phyloP scores from a whole-genome alignment of 345 rosid species.

The Diplotaxis tenuifolia region DNA sequence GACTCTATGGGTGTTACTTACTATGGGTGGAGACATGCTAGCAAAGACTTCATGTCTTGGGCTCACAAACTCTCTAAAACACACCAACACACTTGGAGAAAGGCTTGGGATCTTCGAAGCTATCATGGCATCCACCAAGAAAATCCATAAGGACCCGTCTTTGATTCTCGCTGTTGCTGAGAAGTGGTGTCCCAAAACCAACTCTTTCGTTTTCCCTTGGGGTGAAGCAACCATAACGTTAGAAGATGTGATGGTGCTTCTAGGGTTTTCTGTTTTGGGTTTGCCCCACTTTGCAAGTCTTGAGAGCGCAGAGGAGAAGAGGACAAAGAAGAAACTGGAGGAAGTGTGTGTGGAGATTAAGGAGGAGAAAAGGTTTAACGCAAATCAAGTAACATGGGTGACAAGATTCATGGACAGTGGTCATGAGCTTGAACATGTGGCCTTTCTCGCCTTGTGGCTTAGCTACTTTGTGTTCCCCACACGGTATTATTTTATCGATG shows the following conservation, averaged over 20 bases:
- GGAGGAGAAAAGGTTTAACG: background rate
- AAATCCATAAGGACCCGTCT: background rate
- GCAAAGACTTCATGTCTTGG: too few species aligned
- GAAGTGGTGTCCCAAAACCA: background rate
- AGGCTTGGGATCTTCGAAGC: conserved; percentile 45
- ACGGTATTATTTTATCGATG: background rate
- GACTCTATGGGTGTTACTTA: too few species aligned
- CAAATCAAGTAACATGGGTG: conserved; percentile 30
- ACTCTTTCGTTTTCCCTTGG: background rate
- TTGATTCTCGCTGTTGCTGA: background rate
- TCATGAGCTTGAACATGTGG: conserved; percentile 43
- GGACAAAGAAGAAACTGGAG: background rate
- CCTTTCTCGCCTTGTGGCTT: conserved; percentile 47
- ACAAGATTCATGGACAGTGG: conserved; percentile 31
- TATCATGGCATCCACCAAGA: background rate
- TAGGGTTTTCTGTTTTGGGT: background rate
- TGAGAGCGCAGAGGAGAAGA: too few species aligned
- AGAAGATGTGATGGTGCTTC: background rate
- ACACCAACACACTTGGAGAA: conserved; percentile 38
- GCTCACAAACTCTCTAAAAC: too few species aligned
- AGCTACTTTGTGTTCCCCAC: too few species aligned
- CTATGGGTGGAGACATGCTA: too few species aligned
- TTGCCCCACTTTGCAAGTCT: too few species aligned
- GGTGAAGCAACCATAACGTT: background rate
- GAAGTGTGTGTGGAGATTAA: background rate